Evolutionary conservation across 2,329 filamentous ascomycete species (phyloP).

Genomic region (Aspergillus aculeatus): DNA sequence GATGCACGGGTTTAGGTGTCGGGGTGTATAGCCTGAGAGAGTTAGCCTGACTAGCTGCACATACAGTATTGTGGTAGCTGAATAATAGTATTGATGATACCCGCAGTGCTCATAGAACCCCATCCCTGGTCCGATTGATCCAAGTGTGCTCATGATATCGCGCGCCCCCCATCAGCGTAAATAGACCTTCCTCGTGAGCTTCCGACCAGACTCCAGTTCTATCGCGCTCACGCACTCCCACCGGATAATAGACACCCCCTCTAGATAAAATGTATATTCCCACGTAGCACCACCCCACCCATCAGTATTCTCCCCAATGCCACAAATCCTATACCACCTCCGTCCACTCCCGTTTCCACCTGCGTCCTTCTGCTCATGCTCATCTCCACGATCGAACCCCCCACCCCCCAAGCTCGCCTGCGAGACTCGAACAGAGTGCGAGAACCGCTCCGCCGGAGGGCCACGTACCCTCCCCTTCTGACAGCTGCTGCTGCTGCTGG

Average conservation of each 20-base stretch:
- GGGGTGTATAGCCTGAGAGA: neutral
- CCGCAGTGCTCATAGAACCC: neutral
- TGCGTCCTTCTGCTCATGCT: neutral
- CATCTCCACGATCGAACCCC: neutral
- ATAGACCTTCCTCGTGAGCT: neutral
- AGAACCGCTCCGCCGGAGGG: neutral
- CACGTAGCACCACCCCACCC: neutral
- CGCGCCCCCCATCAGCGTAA: neutral
- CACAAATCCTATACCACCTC: slow-evolving; percentile 19
- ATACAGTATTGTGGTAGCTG: neutral
- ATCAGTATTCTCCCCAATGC: neutral
- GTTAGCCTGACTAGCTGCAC: neutral
- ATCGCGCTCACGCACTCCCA: slow-evolving; percentile 22
- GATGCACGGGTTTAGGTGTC: slow-evolving; percentile 8
- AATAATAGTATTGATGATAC: neutral
- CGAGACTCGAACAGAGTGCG: slow-evolving; percentile 11
- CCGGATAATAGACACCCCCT: slow-evolving; percentile 27
- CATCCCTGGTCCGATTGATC: no score
- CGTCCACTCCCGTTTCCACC: neutral
- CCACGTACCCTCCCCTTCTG: no score
- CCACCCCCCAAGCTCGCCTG: neutral
- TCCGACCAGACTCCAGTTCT: neutral
- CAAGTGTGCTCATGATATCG: no score
- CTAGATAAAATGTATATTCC: slow-evolving; percentile 27
- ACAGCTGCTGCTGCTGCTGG: no score